Evolutionary conservation across 805 yeast genomes (phyloP).

Genomic region (Teunomyces stri): DNA sequence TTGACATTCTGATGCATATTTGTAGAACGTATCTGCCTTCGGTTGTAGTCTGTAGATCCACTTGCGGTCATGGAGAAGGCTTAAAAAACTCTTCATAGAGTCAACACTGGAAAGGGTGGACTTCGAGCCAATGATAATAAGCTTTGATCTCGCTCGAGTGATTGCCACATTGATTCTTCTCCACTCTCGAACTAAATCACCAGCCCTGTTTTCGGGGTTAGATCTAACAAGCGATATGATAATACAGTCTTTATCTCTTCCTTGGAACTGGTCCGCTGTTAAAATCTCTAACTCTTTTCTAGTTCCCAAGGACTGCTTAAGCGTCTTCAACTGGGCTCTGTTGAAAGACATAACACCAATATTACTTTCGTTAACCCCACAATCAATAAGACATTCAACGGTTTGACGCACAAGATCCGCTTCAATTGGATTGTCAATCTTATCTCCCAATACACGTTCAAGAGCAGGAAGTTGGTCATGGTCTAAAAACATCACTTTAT

Average conservation of each 20-base stretch:
- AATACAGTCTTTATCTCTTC: slow-evolving; percentile 90
- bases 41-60: slow-evolving; percentile 66
- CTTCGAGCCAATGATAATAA: slow-evolving; percentile 79
- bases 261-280: slow-evolving; percentile 96
- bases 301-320: slow-evolving; percentile 31
- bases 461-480: slow-evolving; percentile 66
- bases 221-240: slow-evolving; percentile 88
- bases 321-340: slow-evolving; percentile 60
- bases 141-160: slow-evolving; percentile 83
- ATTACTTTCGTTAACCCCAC: slow-evolving; percentile 58
- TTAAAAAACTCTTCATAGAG: slow-evolving; percentile 59
- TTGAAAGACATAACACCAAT: slow-evolving; percentile 92
- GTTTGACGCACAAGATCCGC: slow-evolving; percentile 62
- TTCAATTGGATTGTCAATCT: slow-evolving; percentile 71
- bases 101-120: slow-evolving; percentile 53
- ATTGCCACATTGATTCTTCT: slow-evolving; percentile 91
- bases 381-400: slow-evolving; percentile 51
- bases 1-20: slow-evolving; percentile 14
- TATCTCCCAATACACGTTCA: slow-evolving; percentile 60
- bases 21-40: slow-evolving; percentile 39
- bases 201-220: slow-evolving; percentile 61
- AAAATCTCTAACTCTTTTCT: slow-evolving; percentile 62
- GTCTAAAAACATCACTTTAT: slow-evolving; percentile 72
- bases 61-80: slow-evolving; percentile 49
- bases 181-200: slow-evolving; percentile 83